Conservation (phyloP, 108 stramenopile genomes). For the Schizochytrium sp. region DNA sequence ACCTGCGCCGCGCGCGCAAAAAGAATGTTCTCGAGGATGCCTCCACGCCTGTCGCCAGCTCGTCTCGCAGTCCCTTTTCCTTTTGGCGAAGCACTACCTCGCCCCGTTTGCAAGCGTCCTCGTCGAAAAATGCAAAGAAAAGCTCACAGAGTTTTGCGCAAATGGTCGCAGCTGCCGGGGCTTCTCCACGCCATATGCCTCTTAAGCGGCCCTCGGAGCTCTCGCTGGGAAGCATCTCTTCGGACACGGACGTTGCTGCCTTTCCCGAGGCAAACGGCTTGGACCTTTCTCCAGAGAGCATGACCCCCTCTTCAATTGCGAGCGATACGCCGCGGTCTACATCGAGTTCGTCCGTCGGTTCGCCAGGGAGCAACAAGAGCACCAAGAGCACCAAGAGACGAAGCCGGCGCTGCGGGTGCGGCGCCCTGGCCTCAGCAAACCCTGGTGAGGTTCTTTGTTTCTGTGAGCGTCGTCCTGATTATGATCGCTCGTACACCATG, state of each 20-base stretch:
- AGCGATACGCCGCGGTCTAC: background rate
- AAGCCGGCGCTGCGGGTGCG: background rate
- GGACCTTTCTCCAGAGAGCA: background rate
- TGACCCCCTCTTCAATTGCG: background rate
- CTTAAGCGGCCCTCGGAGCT: background rate
- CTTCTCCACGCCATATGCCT: background rate
- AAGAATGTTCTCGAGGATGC: background rate
- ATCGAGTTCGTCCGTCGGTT: background rate
- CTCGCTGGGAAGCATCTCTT: background rate
- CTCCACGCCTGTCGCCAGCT: background rate
- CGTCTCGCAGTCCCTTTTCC: background rate
- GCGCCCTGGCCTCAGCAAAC: background rate
- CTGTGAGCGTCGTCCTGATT: background rate
- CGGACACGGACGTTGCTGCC: background rate
- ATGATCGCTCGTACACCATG: constrained; percentile 20
- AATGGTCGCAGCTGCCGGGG: too few species aligned
- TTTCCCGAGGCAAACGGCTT: background rate
- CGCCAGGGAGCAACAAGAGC: background rate
- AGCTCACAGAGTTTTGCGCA: too few species aligned
- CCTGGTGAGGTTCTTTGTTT: background rate
- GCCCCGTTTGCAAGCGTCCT: background rate
- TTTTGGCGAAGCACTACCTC: background rate
- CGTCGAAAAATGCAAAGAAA: too few species aligned
- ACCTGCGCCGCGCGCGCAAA: background rate
- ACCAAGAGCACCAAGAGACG: background rate